A percentile compares a stretch with the other conserved stretches of the same genome.
phyloP scores from a whole-genome alignment of 768 basidiomycete species.

The Leccinum rimulosum region DNA sequence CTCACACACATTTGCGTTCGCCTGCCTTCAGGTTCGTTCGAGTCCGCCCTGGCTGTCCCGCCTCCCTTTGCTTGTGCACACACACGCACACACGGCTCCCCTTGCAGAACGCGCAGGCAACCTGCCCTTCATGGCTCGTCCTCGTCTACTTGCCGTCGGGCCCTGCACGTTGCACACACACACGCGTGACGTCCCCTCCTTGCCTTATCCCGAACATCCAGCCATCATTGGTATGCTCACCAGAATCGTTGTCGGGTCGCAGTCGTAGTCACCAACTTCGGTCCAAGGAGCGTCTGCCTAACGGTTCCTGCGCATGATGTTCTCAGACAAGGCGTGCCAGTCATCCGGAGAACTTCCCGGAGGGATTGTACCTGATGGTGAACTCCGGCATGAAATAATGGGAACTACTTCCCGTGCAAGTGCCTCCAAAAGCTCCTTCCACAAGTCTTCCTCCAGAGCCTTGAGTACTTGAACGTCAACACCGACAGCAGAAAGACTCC shows the following conservation, averaged over 20 bases:
- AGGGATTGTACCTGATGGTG: background rate
- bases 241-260: conserved; percentile 9
- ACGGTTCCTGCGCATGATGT: background rate
- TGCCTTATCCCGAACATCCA: background rate
- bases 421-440: background rate
- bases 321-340: background rate
- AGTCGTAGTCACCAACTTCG: conserved; percentile 5
- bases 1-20: too few relatives aligned
- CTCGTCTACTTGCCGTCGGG: too few relatives aligned
- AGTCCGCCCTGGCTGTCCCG: too few relatives aligned
- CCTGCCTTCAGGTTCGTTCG: too few relatives aligned
- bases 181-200: too few relatives aligned
- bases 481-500: background rate
- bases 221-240: conserved; percentile 11
- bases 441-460: background rate
- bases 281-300: conserved; percentile 6
- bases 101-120: too few relatives aligned
- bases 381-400: background rate
- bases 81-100: too few relatives aligned
- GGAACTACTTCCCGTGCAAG: background rate
- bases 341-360: background rate
- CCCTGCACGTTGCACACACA: too few relatives aligned
- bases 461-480: background rate
- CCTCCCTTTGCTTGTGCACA: too few relatives aligned
- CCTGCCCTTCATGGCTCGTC: too few relatives aligned